A percentile compares a stretch with the other conserved stretches of the same genome.
phyloP scores from a whole-genome alignment of 164 flowering plant species.

The Annona squamosa region DNA sequence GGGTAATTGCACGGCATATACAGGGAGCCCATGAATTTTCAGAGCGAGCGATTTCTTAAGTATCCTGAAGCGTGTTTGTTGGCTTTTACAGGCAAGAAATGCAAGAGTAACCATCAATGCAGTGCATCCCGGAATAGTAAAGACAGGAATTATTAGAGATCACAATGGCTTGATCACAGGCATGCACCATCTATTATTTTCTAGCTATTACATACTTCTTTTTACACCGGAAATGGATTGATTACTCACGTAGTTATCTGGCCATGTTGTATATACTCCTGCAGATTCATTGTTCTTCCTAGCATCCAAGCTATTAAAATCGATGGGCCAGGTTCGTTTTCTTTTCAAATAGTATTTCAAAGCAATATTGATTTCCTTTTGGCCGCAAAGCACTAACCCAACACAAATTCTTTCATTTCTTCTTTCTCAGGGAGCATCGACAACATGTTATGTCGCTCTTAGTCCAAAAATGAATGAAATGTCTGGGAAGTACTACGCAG shows the following conservation, averaged over 20 bases:
- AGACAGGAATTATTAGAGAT: conserved; percentile 88
- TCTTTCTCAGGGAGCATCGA: conserved; percentile 68
- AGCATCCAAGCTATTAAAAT: conserved; percentile 77
- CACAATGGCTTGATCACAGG: conserved; percentile 81
- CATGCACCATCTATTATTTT: conserved; percentile 12
- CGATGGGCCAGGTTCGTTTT: conserved; percentile 64
- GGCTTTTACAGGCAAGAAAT: conserved; percentile 54
- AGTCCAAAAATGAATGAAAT: conserved; percentile 51
- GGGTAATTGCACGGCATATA: neutral
- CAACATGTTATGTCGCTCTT: conserved; percentile 80
- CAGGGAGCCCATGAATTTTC: neutral
- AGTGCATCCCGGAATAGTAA: conserved; percentile 95
- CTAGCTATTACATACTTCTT: neutral
- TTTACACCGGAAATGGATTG: too few species aligned
- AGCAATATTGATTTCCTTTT: neutral
- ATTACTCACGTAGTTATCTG: too few species aligned
- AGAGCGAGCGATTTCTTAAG: neutral
- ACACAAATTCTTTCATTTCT: neutral
- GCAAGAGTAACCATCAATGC: conserved; percentile 83
- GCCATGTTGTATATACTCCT: neutral
- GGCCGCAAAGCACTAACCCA: neutral
- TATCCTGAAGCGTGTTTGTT: neutral
- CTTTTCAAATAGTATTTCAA: neutral
- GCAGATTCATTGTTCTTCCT: conserved; percentile 84
- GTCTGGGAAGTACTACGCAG: conserved; percentile 79